Conservation (phyloP, 1,139 yeast species). For the Pneumocystis canis region DNA sequence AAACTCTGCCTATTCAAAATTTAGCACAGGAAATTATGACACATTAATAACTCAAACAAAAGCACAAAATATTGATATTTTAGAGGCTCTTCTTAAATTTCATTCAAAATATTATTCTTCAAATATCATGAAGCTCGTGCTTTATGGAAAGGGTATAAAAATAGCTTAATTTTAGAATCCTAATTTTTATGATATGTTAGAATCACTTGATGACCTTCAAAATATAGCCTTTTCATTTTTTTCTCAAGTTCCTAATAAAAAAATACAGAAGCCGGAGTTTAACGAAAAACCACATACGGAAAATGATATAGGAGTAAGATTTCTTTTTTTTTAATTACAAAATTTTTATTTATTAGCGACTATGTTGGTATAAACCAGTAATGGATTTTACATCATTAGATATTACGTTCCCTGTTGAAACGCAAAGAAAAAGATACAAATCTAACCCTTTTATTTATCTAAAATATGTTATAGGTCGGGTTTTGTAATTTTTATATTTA, state of each 20-base stretch:
- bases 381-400: conserved; percentile 60
- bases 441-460: conserved; percentile 54
- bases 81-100: conserved; percentile 51
- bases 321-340: conserved; percentile 1
- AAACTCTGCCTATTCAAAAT: conserved; percentile 54
- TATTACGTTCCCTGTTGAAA: conserved; percentile 60
- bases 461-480: conserved; percentile 59
- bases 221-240: conserved; percentile 60
- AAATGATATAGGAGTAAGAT: conserved; percentile 37
- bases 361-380: conserved; percentile 41
- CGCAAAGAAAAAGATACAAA: conserved; percentile 48
- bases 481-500: background rate
- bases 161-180: background rate
- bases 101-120: conserved; percentile 47
- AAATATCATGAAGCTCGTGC: conserved; percentile 72
- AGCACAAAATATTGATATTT: conserved; percentile 41
- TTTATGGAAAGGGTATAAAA: conserved; percentile 26
- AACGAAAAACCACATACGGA: conserved; percentile 30
- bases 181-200: conserved; percentile 39
- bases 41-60: conserved; percentile 48
- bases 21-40: conserved; percentile 54
- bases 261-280: conserved; percentile 32
- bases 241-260: conserved; percentile 43
- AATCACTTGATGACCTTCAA: conserved; percentile 55
- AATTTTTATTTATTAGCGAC: background rate